These are phyloP conservation scores for Dactylonectria macrodidyma DNA, from an alignment of 2,329 filamentous ascomycete species.

Conservation along the genomic window DNA sequence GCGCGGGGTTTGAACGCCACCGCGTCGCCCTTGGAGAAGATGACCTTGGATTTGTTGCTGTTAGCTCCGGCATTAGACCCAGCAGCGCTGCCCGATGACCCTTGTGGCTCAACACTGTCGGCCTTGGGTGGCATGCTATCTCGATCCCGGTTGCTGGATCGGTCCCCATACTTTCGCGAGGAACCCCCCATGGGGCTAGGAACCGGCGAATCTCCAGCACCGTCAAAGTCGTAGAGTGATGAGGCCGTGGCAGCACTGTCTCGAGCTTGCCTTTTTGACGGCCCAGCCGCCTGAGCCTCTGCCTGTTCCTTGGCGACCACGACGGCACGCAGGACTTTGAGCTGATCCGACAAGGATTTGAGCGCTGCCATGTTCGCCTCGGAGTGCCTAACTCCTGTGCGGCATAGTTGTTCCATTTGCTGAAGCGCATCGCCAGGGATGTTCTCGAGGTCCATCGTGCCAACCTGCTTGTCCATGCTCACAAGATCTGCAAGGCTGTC, in stretches of 20 bases:
- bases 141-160: constrained; percentile 58
- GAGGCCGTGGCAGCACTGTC: constrained; percentile 49
- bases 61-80: constrained; percentile 38
- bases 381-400: constrained; percentile 59
- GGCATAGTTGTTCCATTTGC: constrained; percentile 60
- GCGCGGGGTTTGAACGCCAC: constrained; percentile 77
- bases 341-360: constrained; percentile 58
- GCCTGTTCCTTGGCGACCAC: constrained; percentile 61
- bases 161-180: constrained; percentile 55
- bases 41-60: constrained; percentile 64
- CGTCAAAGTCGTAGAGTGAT: constrained; percentile 62
- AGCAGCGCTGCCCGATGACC: constrained; percentile 54
- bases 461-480: constrained; percentile 58
- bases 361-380: constrained; percentile 56
- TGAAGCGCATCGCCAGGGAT: constrained; percentile 56
- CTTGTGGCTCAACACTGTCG: constrained; percentile 70
- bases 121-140: constrained; percentile 70
- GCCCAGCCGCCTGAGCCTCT: constrained; percentile 51
- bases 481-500: constrained; percentile 58
- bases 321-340: constrained; percentile 60
- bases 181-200: constrained; percentile 58
- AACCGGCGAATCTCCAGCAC: constrained; percentile 61
- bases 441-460: constrained; percentile 56
- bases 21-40: constrained; percentile 74
- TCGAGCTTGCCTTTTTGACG: constrained; percentile 48